Evolutionary conservation across 345 rosid species (phyloP).

Genomic region (Aurinia saxatilis): DNA sequence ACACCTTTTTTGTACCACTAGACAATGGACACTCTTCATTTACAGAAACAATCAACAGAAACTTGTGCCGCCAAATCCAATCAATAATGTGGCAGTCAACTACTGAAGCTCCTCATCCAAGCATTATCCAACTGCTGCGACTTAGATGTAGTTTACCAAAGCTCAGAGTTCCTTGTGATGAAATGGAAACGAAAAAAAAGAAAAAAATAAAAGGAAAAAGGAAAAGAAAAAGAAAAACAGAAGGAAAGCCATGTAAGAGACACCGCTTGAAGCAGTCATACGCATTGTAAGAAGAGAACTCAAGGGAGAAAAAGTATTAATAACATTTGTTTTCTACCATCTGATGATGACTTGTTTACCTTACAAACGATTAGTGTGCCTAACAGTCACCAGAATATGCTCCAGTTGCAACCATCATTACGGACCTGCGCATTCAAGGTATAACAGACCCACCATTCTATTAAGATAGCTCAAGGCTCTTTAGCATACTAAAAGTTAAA

Average conservation of each 20-base stretch:
- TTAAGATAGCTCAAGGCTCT: neutral
- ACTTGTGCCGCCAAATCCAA: neutral
- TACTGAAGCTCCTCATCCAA: neutral
- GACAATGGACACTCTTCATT: neutral
- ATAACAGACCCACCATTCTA: conserved; percentile 1
- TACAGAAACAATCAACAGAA: neutral
- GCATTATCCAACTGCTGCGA: neutral
- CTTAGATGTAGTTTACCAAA: neutral
- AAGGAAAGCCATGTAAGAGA: neutral
- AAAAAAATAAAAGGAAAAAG: neutral
- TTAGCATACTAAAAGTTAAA: neutral
- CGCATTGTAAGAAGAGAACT: neutral
- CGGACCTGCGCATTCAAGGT: conserved; percentile 1
- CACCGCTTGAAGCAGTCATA: neutral
- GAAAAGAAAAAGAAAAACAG: neutral
- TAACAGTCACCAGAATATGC: neutral
- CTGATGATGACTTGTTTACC: neutral
- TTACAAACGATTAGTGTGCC: neutral
- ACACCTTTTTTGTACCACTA: too few species aligned
- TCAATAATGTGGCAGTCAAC: neutral
- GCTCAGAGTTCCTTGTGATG: neutral
- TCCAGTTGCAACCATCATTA: conserved; percentile 2
- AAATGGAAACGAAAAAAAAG: neutral
- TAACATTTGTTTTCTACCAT: neutral
- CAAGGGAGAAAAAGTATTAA: neutral